Base-by-base conservation (phyloP, 2,329 filamentous ascomycete species). In the Fusarium fujikuroi region DNA sequence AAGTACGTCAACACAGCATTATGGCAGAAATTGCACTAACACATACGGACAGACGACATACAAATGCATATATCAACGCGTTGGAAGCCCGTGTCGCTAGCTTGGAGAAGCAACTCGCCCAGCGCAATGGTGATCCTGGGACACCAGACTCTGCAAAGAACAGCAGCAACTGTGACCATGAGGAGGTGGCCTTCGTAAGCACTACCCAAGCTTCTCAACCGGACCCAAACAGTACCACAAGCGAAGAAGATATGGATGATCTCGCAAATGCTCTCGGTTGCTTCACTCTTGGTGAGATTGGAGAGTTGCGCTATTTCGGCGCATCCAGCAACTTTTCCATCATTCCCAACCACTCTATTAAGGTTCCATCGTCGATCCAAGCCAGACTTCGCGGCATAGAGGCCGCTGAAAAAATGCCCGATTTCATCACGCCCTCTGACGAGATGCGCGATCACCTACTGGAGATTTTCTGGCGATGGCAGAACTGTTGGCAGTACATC, bases 311-410 rank as follows among this genome's bases (percentile, higher is more conserved):
- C 12, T 65, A 63, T 25, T 65, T 65, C 0, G 62, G 62, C 1
- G 62, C 59, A n/a, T 65, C 62, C 7, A 65, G 62, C 14, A 65
- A 65, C 19, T 65, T 65, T 19, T 63, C 62, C 34, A 39, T 65
- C 59, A 65, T 65, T 2, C 62, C 36, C 7, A 63, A 65, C 10
- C 62, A 65, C 15, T 15, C 59, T 16, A 65, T 65, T 39, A 65
- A 65, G 23, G 46, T 65, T 1, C 59, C 46, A 12, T 65, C 62
- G 3, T 63, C 62, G 0, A 53, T 63, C 6, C 25, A 65, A 8
- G 62, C 62, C 14, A 36, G 62, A 1, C 23, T 21, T 15, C 34
- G 46, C 0, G 59, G 62, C 5, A 65, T 65, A 3, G 62, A 65
- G n/a, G 62, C 62, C 2, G 62, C 59, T 2, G 28, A 40, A 3